phyloP scores from a whole-genome alignment of 2,329 filamentous ascomycete genomes.

The Cytospora chrysosperma region DNA sequence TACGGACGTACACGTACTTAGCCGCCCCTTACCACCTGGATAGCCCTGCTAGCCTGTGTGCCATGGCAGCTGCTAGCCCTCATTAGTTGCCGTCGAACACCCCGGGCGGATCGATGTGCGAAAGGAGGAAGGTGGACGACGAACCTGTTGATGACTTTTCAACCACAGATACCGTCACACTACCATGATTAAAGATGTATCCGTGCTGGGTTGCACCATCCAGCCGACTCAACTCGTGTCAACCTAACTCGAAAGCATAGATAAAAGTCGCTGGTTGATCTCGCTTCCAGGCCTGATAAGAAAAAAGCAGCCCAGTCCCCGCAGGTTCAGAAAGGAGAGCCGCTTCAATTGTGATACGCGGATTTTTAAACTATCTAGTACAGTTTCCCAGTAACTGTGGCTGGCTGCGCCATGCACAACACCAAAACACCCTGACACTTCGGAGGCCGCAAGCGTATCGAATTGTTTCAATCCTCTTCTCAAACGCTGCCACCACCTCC shows the following conservation, averaged over 20 bases:
- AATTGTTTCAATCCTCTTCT: neutral
- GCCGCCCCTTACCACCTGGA: neutral
- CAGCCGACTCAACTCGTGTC: neutral
- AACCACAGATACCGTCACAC: too few relatives aligned
- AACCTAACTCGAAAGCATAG: neutral
- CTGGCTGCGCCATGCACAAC: neutral
- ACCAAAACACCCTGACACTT: neutral
- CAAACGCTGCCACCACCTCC: neutral
- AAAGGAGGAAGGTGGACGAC: too few relatives aligned
- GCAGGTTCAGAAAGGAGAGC: neutral
- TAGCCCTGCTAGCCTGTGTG: neutral
- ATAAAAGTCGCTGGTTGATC: neutral
- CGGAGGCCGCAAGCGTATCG: neutral
- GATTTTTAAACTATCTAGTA: neutral
- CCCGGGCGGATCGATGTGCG: too few relatives aligned
- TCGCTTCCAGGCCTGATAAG: neutral
- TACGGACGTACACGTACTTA: too few relatives aligned
- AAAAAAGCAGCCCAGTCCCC: neutral
- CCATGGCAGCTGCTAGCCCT: neutral
- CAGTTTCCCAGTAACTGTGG: neutral
- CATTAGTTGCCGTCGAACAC: neutral
- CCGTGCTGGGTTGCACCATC: neutral
- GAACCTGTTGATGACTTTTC: too few relatives aligned
- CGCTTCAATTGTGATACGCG: neutral
- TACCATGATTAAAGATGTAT: too few relatives aligned